A percentile compares a stretch with the other conserved stretches of the same genome.
These are phyloP conservation scores for Danielia oregonensis DNA, from an alignment of 805 yeast species.

Conservation along the genomic window DNA sequence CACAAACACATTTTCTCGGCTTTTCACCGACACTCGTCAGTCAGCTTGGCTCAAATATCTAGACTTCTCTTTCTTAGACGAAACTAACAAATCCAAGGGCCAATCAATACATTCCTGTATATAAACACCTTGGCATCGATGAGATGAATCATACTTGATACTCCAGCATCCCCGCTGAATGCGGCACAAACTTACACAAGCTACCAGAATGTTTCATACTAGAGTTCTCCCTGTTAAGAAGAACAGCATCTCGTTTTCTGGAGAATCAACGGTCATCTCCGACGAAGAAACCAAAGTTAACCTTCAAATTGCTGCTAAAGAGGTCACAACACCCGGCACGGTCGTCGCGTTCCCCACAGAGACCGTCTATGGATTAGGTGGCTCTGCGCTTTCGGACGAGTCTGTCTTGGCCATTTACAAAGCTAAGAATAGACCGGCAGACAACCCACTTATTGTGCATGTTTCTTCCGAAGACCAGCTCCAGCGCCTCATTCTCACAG, in stretches of 20 bases:
- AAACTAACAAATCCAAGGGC: too few relatives aligned
- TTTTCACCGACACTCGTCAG: too few relatives aligned
- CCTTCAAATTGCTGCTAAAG: slow-evolving; percentile 46
- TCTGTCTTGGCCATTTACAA: slow-evolving; percentile 73
- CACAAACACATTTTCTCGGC: too few relatives aligned
- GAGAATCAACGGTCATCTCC: slow-evolving; percentile 42
- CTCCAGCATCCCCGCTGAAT: slow-evolving; percentile 2
- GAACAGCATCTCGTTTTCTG: slow-evolving; percentile 45
- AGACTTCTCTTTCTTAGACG: too few relatives aligned
- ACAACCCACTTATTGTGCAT: slow-evolving; percentile 91
- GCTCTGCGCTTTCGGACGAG: slow-evolving; percentile 69
- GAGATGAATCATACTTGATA: background rate
- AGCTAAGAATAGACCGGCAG: slow-evolving; percentile 93
- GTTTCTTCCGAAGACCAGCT: slow-evolving; percentile 76
- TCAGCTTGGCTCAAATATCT: too few relatives aligned
- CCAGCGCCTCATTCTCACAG: slow-evolving; percentile 51
- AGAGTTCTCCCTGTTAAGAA: slow-evolving; percentile 54
- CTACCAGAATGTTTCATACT: slow-evolving; percentile 19
- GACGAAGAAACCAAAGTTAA: slow-evolving; percentile 52
- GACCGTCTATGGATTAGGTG: slow-evolving; percentile 95
- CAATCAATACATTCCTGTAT: background rate
- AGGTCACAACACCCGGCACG: slow-evolving; percentile 9
- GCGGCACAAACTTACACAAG: slow-evolving; percentile 3
- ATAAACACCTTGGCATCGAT: background rate
- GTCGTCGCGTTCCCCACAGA: slow-evolving; percentile 96